Conservation (phyloP, 805 yeast genomes). For the Ogataea allantospora region DNA sequence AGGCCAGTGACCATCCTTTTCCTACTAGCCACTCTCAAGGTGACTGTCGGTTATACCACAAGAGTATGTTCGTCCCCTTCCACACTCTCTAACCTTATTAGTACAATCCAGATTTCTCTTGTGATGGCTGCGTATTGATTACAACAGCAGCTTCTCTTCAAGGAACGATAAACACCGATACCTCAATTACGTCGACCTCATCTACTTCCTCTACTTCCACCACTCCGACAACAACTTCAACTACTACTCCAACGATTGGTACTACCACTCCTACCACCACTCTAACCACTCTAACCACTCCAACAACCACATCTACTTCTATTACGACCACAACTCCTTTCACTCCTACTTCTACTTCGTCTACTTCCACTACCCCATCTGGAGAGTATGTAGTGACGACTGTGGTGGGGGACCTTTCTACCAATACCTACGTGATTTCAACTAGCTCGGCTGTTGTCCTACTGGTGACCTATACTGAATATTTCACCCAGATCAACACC, state of each 20-base stretch:
- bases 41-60: slow-evolving; percentile 12
- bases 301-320: slow-evolving; percentile 9
- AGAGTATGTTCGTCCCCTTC: slow-evolving; percentile 13
- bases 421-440: slow-evolving; percentile 20
- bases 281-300: slow-evolving; percentile 9
- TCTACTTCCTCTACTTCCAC: slow-evolving; percentile 10
- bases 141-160: slow-evolving; percentile 27
- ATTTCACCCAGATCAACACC: slow-evolving; percentile 8
- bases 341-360: slow-evolving; percentile 9
- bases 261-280: slow-evolving; percentile 14
- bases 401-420: slow-evolving; percentile 9
- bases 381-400: slow-evolving; percentile 13
- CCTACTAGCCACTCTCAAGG: neutral
- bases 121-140: slow-evolving; percentile 29
- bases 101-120: slow-evolving; percentile 23
- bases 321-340: slow-evolving; percentile 10
- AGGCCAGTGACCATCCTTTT: neutral
- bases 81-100: slow-evolving; percentile 1
- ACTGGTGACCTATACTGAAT: slow-evolving; percentile 20
- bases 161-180: slow-evolving; percentile 27
- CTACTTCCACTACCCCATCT: slow-evolving; percentile 4
- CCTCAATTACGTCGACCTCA: slow-evolving; percentile 10
- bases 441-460: slow-evolving; percentile 20
- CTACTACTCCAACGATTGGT: slow-evolving; percentile 14
- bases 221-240: slow-evolving; percentile 9